Percentiles rank a stretch among this genome's conserved stretches.
phyloP scores from a whole-genome alignment of 176 grass and related monocot genomes.

The Saccharum officinarum region DNA sequence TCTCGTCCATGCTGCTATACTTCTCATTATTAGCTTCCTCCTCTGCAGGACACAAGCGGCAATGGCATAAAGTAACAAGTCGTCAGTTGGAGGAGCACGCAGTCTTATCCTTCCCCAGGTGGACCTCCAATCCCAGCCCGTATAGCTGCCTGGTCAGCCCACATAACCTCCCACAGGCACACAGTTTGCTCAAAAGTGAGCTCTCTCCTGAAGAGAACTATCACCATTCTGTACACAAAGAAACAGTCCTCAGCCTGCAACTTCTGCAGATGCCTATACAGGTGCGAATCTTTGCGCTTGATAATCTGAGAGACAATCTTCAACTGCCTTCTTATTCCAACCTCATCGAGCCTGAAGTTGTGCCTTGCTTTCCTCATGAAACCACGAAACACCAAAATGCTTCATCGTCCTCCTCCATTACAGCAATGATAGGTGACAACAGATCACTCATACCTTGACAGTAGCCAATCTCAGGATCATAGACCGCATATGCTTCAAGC shows the following conservation, averaged over 20 bases:
- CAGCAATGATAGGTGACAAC: slow-evolving; percentile 78
- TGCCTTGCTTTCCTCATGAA: slow-evolving; percentile 95
- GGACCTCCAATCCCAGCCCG: slow-evolving; percentile 66
- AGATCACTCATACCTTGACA: slow-evolving; percentile 99
- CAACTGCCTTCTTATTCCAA: slow-evolving; percentile 83
- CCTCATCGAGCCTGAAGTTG: slow-evolving; percentile 95
- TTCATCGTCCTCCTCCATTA: slow-evolving; percentile 80
- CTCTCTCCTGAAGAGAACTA: slow-evolving; percentile 92
- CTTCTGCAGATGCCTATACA: slow-evolving; percentile 91
- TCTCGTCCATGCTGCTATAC: slow-evolving; percentile 96
- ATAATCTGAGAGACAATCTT: slow-evolving; percentile 96
- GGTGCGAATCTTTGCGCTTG: slow-evolving; percentile 83
- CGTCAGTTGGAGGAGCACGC: slow-evolving; percentile 76
- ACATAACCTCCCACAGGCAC: slow-evolving; percentile 96
- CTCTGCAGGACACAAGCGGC: slow-evolving; percentile 89
- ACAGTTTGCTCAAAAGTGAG: slow-evolving; percentile 89
- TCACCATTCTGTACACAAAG: slow-evolving; percentile 98
- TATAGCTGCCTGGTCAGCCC: slow-evolving; percentile 93
- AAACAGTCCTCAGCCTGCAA: slow-evolving; percentile 98
- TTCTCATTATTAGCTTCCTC: slow-evolving; percentile 92
- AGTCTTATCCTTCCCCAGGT: slow-evolving; percentile 85
- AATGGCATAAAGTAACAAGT: slow-evolving; percentile 89
- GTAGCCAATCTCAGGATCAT: slow-evolving; percentile 89
- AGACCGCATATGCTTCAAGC: slow-evolving; percentile 83
- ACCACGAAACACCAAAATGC: slow-evolving; percentile 97